These are phyloP conservation scores for Scytalidium sp. DNA, from an alignment of 2,329 filamentous ascomycete species.

Conservation along the genomic window DNA sequence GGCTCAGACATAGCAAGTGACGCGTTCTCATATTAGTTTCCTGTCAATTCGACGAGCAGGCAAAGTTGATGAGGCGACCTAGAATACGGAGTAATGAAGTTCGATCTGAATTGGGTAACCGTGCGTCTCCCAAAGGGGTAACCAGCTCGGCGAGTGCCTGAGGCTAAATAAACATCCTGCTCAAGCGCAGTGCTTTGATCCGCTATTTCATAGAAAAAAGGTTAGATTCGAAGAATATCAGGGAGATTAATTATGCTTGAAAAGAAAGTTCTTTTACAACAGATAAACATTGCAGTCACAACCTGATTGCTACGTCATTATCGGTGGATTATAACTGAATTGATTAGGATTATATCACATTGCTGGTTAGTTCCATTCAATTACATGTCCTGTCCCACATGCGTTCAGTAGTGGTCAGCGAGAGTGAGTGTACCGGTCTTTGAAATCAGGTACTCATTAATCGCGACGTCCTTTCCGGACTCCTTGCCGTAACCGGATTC, in stretches of 20 bases:
- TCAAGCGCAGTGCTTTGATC: background rate
- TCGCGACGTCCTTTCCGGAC: conserved; percentile 62
- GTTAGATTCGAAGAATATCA: too few relatives aligned
- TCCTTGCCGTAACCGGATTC: conserved; percentile 68
- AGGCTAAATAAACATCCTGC: background rate
- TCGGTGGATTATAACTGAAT: too few relatives aligned
- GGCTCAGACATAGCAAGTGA: background rate
- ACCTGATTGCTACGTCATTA: too few relatives aligned
- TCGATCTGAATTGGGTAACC: background rate
- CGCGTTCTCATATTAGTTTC: background rate
- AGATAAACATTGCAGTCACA: too few relatives aligned
- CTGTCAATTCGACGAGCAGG: background rate
- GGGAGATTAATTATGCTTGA: too few relatives aligned
- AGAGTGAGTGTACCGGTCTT: conserved; percentile 65
- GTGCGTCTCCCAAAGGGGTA: background rate
- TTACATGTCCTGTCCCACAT: background rate
- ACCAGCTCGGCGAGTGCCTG: background rate
- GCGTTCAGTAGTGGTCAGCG: conserved; percentile 46
- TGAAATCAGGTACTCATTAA: conserved; percentile 59
- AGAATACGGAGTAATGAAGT: background rate
- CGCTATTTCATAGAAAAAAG: too few relatives aligned
- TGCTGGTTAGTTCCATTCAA: background rate
- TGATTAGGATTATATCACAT: background rate
- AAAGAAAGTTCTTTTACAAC: too few relatives aligned
- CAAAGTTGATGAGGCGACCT: too few relatives aligned